Base-by-base conservation (phyloP, 768 basidiomycete species). In the Hemileccinum rubropunctum region DNA sequence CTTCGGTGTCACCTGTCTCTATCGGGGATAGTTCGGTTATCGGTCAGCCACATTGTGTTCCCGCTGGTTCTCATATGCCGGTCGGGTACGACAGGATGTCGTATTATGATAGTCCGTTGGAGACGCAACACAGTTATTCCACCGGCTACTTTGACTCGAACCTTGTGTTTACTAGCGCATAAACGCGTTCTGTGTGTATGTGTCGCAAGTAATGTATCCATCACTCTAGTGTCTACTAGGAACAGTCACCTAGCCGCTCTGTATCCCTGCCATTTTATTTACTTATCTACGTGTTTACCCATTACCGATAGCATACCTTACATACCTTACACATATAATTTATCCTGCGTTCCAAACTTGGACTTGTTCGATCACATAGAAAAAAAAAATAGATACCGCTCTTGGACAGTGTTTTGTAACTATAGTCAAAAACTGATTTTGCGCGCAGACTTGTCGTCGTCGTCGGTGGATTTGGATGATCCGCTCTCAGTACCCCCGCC, bases 231-330 rank as follows among this genome's bases (percentile, higher is more conserved):
- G 27, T 46, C 41, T 51, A 48, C 41, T 51, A 48, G 50, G 54
- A 57, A 52, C 52, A 42, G 53, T 52, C 52, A 51, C 34, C 42
- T 12, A 50, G 41, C 52, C 56, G 47, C 51, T 48, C 50, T 65
- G 63, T 65, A 65, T 62, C 59, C 32, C 33, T 67, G 54, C 50
- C 14, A 53, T 32, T 35, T 30, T 64, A 59, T 66, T 51, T 65
- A 62, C 59, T 48, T 65, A 62, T 62, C 43, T 50, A 44, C 26
- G 42, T 50, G 48, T 48, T 45, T 36, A 21, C 20, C 21, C 32
- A 35, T 3, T 58, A 58, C 28, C 28, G n/a, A n/a, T n/a, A n/a
- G 51, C 36, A 51, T 63, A 63, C 49, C 32, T 44, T 53, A 53
- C 35, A 45, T 52, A 42, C 17, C 32, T n/a, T 34, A 35, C n/a